phyloP scores from a whole-genome alignment of 495 filamentous ascomycete genomes.

The Penicillium steckii region DNA sequence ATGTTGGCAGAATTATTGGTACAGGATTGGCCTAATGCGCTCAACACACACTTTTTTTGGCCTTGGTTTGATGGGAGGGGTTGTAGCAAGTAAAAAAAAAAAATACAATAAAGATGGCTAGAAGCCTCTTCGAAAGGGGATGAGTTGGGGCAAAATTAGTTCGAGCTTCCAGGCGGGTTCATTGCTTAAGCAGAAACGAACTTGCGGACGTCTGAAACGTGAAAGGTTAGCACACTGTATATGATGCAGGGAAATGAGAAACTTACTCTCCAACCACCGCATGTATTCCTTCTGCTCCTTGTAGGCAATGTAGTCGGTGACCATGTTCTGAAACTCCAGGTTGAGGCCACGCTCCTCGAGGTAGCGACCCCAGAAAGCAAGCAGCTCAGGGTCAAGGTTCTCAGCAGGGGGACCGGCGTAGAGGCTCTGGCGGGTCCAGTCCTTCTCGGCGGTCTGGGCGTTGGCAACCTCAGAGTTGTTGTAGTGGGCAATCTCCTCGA shows the following conservation, averaged over 20 bases:
- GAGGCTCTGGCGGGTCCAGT: conserved; percentile 67
- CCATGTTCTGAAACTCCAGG: conserved; percentile 80
- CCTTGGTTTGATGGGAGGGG: conserved; percentile 5
- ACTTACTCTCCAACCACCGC: conserved; percentile 78
- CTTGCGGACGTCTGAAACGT: conserved; percentile 59
- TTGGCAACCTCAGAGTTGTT: conserved; percentile 67
- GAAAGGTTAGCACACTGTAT: conserved; percentile 12
- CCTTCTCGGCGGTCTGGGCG: conserved; percentile 62
- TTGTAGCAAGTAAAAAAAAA: conserved; percentile 12
- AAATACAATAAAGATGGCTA: not conserved
- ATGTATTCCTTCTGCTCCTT: conserved; percentile 99
- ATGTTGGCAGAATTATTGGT: conserved; percentile 19
- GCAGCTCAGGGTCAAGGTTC: conserved; percentile 93
- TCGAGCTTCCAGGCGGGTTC: not conserved
- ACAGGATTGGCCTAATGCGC: conserved; percentile 8
- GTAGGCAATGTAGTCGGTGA: conserved; percentile 94
- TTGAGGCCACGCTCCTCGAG: conserved; percentile 93
- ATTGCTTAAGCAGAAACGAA: conserved; percentile 66
- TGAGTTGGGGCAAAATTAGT: not conserved
- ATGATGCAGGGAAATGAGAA: not conserved
- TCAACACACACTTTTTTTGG: not conserved
- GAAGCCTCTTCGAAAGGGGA: not conserved
- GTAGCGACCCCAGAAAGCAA: conserved; percentile 87
- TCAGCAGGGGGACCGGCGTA: conserved; percentile 93
- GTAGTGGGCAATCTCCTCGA: conserved; percentile 92